Base-by-base conservation (phyloP, 345 rosid genomes). In the Moricandia moricandioides region DNA sequence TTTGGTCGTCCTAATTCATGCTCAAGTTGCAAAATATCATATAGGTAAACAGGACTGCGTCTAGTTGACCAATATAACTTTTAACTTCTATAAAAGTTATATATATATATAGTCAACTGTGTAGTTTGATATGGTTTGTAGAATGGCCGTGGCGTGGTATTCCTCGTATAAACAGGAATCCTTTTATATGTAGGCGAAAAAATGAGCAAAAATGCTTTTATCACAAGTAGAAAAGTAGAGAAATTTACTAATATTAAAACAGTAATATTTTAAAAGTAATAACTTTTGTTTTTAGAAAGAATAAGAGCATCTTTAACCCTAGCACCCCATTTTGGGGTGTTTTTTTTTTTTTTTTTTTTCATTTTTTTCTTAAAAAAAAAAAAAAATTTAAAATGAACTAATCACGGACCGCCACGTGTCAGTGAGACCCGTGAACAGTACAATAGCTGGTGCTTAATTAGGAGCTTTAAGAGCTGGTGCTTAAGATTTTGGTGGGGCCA, bases 51-150 rank as follows among this genome's bases (percentile, higher is more conserved):
- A 29, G 43, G 74, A 59, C 8, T 70, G 57, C 35, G 75, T 72
- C 62, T 72, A 72, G 37, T 62, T 71, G 61, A 71, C 67, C 61
- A 47, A 21, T 29, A 1, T 14, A 33, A 71, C 34, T n/a, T 62
- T 6, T 49, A 56, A 35, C 71, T 18, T 16, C 12, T 34, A 59
- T 10, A 30, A 70, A 35, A 27, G 55, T 47, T 31, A 54, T 43
- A 27, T 59, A 17, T 58, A 34, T 33, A 16, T 16, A 0, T 39
- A 11, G 30, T 35, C 9, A 55, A 39, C 29, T 8, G 26, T 69
- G 1, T 29, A 29, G 6, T 33, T 33, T 5, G 56, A 49, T 49
- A 49, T 7, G 16, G 21, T 49, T 49, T 6, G 24, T 49, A 49
- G 24, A 49, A 49, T 49, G 56, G 56, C n/a, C 54, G 18, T n/a